phyloP scores from a whole-genome alignment of 2,329 filamentous ascomycete species.

The Fusarium heterosporum region DNA sequence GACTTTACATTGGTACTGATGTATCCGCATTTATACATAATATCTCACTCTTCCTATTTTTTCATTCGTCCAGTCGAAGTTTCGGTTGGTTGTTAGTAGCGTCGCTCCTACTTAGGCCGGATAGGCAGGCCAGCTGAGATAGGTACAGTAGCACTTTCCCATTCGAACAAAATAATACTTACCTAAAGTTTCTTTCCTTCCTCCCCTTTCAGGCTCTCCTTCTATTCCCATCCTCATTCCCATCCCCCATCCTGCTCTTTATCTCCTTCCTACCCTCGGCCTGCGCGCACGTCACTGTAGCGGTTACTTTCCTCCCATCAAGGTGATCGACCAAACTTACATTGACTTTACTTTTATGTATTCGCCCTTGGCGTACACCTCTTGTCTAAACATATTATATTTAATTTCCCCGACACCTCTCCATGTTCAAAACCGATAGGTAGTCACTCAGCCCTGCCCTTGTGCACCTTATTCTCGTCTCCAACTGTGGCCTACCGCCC shows the following conservation, averaged over 20 bases:
- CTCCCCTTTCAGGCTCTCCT: slow-evolving; percentile 26
- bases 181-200: slow-evolving; percentile 35
- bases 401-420: slow-evolving; percentile 11
- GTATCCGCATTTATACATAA: slow-evolving; percentile 35
- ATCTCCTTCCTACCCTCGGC: slow-evolving; percentile 5
- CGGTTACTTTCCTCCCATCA: slow-evolving; percentile 2
- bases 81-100: slow-evolving; percentile 41
- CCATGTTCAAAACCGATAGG: neutral
- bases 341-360: slow-evolving; percentile 1
- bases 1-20: slow-evolving; percentile 30
- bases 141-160: slow-evolving; percentile 35
- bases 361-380: slow-evolving; percentile 3
- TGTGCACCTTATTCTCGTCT: slow-evolving; percentile 6
- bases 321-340: slow-evolving; percentile 26
- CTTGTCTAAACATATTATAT: slow-evolving; percentile 4
- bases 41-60: slow-evolving; percentile 35
- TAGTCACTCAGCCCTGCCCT: neutral
- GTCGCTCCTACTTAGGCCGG: slow-evolving; percentile 16
- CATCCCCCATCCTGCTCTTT: neutral
- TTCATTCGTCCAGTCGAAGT: slow-evolving; percentile 31
- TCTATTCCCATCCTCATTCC: slow-evolving; percentile 23
- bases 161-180: slow-evolving; percentile 21
- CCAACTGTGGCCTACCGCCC: slow-evolving; percentile 20
- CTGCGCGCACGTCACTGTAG: slow-evolving; percentile 23
- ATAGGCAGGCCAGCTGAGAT: slow-evolving; percentile 12